These are phyloP conservation scores for Asparagopsis taxiformis DNA, from an alignment of 31 red algal species.

Conservation along the genomic window DNA sequence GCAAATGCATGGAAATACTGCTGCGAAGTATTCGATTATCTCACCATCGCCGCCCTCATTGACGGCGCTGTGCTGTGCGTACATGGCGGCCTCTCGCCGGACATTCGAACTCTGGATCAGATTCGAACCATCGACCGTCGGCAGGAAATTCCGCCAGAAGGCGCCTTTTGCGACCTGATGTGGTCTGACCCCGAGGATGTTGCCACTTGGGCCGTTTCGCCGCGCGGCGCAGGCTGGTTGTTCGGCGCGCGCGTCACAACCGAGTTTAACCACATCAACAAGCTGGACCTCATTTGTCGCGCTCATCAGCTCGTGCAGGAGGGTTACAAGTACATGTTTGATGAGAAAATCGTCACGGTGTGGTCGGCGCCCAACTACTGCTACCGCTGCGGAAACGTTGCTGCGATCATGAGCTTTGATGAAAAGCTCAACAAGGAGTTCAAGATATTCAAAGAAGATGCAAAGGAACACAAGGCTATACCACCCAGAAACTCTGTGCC, in stretches of 20 bases:
- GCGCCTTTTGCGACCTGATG: slow-evolving; percentile 94
- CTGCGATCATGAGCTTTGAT: slow-evolving; percentile 86
- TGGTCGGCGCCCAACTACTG: slow-evolving; percentile 96
- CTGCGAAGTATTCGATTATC: slow-evolving; percentile 89
- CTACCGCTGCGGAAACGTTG: slow-evolving; percentile 94
- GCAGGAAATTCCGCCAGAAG: slow-evolving; percentile 94
- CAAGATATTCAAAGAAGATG: slow-evolving; percentile 86
- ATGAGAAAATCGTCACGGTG: slow-evolving; percentile 83
- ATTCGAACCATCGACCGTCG: slow-evolving; percentile 84
- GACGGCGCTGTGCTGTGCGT: slow-evolving; percentile 80
- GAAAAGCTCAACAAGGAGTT: slow-evolving; percentile 83
- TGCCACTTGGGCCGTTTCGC: slow-evolving; percentile 89
- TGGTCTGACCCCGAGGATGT: slow-evolving; percentile 95
- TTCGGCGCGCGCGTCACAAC: slow-evolving; percentile 79
- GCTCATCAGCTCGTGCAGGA: slow-evolving; percentile 96
- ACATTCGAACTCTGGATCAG: slow-evolving; percentile 89
- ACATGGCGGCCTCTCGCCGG: slow-evolving; percentile 84
- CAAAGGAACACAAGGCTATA: slow-evolving; percentile 68
- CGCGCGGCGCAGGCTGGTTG: slow-evolving; percentile 87
- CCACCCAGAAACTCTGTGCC: slow-evolving; percentile 62
- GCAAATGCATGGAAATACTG: slow-evolving; percentile 96
- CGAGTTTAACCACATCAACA: slow-evolving; percentile 91
- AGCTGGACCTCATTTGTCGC: slow-evolving; percentile 82
- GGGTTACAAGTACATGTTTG: slow-evolving; percentile 93
- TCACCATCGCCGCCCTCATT: slow-evolving; percentile 85